phyloP scores from a whole-genome alignment of 495 filamentous ascomycete species.

The Penicillium robsamsonii region DNA sequence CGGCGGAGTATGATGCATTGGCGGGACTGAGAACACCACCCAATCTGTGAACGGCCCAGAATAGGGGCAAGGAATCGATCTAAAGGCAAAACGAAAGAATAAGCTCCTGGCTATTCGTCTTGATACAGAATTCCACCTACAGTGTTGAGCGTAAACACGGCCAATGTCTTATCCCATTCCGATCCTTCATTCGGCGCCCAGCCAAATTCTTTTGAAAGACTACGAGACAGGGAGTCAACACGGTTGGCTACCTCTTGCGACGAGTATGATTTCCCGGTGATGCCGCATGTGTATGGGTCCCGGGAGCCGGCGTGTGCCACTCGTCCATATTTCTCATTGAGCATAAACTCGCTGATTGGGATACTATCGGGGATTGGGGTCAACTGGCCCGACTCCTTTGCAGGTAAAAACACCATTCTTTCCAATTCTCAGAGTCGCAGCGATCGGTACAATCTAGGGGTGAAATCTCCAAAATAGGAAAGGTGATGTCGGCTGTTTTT shows the following conservation, averaged over 20 bases:
- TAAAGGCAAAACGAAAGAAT: slow-evolving; percentile 29
- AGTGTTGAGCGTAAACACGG: slow-evolving; percentile 76
- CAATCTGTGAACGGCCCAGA: slow-evolving; percentile 73
- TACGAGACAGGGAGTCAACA: slow-evolving; percentile 67
- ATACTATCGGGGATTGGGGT: slow-evolving; percentile 72
- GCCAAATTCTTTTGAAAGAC: slow-evolving; percentile 67
- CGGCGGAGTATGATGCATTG: slow-evolving; percentile 76
- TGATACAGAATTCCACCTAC: slow-evolving; percentile 44
- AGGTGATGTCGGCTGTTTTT: neutral
- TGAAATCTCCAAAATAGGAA: neutral
- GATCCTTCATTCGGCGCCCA: slow-evolving; percentile 73
- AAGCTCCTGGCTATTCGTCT: neutral
- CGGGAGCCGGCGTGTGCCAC: slow-evolving; percentile 59
- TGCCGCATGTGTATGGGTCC: slow-evolving; percentile 78
- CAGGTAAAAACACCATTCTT: slow-evolving; percentile 77
- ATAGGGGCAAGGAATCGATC: slow-evolving; percentile 77
- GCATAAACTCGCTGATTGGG: slow-evolving; percentile 77
- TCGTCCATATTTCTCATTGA: slow-evolving; percentile 69
- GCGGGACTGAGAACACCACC: slow-evolving; percentile 75
- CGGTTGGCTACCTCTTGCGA: slow-evolving; percentile 63
- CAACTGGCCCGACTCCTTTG: slow-evolving; percentile 66
- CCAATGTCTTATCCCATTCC: slow-evolving; percentile 84
- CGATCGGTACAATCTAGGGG: neutral
- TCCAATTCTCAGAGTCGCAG: slow-evolving; percentile 2
- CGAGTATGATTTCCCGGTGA: slow-evolving; percentile 71